These are phyloP conservation scores for Aotearoamyces nothofagi DNA, from an alignment of 2,329 filamentous ascomycete genomes.

Conservation along the genomic window DNA sequence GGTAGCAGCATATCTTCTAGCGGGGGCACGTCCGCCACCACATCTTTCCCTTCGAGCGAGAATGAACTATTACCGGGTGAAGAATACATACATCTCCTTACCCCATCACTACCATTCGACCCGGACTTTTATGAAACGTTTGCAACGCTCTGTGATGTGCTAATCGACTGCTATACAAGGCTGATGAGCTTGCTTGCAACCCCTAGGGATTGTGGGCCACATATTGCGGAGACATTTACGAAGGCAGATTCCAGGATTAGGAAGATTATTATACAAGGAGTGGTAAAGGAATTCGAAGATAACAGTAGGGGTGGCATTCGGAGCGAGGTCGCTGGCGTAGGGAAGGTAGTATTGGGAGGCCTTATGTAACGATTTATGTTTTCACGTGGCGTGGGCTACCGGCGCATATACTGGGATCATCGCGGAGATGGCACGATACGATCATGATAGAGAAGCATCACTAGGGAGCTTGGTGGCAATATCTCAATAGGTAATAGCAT, in stretches of 20 bases:
- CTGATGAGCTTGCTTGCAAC: slow-evolving; percentile 63
- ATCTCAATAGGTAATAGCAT: no score
- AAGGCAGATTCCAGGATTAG: slow-evolving; percentile 79
- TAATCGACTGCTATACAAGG: slow-evolving; percentile 81
- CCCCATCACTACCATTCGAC: slow-evolving; percentile 86
- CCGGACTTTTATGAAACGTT: slow-evolving; percentile 97
- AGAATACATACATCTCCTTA: slow-evolving; percentile 77
- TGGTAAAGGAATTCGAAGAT: slow-evolving; percentile 90
- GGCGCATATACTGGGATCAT: no score
- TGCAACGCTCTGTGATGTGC: slow-evolving; percentile 82
- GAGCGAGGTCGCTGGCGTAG: slow-evolving; percentile 70
- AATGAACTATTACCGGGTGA: slow-evolving; percentile 64
- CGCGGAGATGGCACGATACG: no score
- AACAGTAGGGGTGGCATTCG: slow-evolving; percentile 61
- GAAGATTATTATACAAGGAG: slow-evolving; percentile 76
- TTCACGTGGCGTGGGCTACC: no score
- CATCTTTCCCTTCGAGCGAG: slow-evolving; percentile 37
- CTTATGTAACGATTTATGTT: slow-evolving; percentile 40
- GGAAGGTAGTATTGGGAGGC: slow-evolving; percentile 78
- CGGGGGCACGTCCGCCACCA: slow-evolving; percentile 17
- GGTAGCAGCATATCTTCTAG: slow-evolving; percentile 23
- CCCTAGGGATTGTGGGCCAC: slow-evolving; percentile 54
- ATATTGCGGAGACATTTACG: slow-evolving; percentile 69
- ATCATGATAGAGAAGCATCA: no score
- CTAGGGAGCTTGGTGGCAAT: no score